These are phyloP conservation scores for Harringtonia aguacate DNA, from an alignment of 2,329 filamentous ascomycete genomes.

Conservation along the genomic window DNA sequence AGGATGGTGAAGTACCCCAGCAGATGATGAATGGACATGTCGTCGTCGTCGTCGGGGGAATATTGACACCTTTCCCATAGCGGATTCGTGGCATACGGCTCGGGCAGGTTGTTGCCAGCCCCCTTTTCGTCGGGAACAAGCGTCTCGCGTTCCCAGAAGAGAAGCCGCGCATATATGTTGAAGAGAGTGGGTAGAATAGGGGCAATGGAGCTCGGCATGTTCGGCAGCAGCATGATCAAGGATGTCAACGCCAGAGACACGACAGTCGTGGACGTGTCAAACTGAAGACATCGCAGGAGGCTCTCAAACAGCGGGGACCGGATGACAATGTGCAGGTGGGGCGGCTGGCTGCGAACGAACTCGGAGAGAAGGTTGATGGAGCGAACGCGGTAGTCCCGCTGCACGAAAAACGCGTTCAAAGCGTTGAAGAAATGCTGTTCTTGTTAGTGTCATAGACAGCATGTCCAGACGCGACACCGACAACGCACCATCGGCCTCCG, in stretches of 20 bases:
- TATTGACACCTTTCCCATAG: constrained; percentile 56
- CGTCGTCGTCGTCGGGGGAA: constrained; percentile 52
- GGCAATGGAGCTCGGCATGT: constrained; percentile 64
- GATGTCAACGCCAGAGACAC: constrained; percentile 66
- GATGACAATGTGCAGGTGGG: constrained; percentile 63
- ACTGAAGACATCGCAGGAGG: constrained; percentile 62
- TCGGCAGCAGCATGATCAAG: constrained; percentile 72
- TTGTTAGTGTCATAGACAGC: neutral
- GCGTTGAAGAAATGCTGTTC: constrained; percentile 52
- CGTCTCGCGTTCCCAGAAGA: constrained; percentile 63
- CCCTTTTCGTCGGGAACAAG: constrained; percentile 24
- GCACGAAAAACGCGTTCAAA: constrained; percentile 55
- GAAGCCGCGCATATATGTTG: constrained; percentile 67
- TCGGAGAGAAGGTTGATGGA: constrained; percentile 58
- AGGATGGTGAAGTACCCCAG: constrained; percentile 70
- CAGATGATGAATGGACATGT: constrained; percentile 54
- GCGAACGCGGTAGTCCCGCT: constrained; percentile 51
- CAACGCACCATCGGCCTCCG: constrained; percentile 46
- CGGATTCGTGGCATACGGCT: neutral
- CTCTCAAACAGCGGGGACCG: constrained; percentile 63
- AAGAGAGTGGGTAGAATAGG: constrained; percentile 63
- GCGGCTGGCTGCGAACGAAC: constrained; percentile 67
- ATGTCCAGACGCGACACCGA: neutral
- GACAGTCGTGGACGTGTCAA: constrained; percentile 66
- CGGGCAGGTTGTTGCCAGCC: constrained; percentile 22